These are phyloP conservation scores for Trichoderma simmonsii DNA, from an alignment of 2,329 filamentous ascomycete genomes.

Conservation along the genomic window DNA sequence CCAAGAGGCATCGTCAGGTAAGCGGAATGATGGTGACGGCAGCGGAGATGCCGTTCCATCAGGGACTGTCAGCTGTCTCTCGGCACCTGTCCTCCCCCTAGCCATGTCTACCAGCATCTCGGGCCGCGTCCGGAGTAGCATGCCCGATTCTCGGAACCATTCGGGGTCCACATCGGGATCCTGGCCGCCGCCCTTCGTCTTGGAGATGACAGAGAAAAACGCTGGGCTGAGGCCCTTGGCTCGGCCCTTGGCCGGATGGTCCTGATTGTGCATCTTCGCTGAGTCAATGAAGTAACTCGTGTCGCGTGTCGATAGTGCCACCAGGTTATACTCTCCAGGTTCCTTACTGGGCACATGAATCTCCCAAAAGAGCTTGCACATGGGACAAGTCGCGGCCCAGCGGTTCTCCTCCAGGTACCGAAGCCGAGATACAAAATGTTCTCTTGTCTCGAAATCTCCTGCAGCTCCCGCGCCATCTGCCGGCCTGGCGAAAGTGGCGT, in stretches of 20 bases:
- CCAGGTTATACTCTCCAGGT: constrained; percentile 31
- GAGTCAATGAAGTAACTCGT: constrained; percentile 35
- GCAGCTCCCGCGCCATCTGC: constrained; percentile 28
- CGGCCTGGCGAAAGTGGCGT: constrained; percentile 29
- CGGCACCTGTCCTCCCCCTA: constrained; percentile 21
- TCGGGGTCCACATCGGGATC: constrained; percentile 32
- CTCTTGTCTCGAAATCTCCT: constrained; percentile 33
- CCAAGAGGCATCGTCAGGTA: constrained; percentile 23
- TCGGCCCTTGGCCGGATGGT: constrained; percentile 30
- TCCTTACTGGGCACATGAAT: constrained; percentile 33
- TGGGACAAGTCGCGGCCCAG: constrained; percentile 34
- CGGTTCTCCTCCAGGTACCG: constrained; percentile 32
- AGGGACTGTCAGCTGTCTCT: constrained; percentile 22
- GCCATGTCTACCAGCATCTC: constrained; percentile 25
- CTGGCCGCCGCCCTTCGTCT: constrained; percentile 30
- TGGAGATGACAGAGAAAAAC: constrained; percentile 34
- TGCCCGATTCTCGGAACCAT: constrained; percentile 34
- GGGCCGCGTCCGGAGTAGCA: constrained; percentile 34
- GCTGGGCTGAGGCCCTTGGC: constrained; percentile 30
- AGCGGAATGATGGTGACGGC: not conserved
- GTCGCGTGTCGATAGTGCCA: constrained; percentile 35
- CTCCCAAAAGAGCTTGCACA: constrained; percentile 35
- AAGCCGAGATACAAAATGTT: constrained; percentile 30
- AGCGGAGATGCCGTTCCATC: constrained; percentile 21
- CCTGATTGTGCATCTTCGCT: constrained; percentile 31